These are phyloP conservation scores for Chlorociboria aeruginascens DNA, from an alignment of 495 filamentous ascomycete species.

Conservation along the genomic window DNA sequence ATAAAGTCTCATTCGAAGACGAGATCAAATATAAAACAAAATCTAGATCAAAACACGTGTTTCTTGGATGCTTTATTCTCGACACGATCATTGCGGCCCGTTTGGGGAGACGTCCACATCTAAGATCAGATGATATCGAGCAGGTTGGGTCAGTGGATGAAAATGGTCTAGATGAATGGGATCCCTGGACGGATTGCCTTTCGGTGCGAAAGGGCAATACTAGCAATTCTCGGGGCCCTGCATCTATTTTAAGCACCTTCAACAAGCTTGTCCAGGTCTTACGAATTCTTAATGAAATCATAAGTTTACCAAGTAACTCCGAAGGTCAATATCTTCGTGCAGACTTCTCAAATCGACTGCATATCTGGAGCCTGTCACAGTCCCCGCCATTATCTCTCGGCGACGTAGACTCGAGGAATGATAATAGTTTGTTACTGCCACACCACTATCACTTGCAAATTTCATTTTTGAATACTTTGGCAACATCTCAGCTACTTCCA, in stretches of 20 bases:
- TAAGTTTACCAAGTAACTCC: not conserved
- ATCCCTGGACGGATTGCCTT: slow-evolving; percentile 49
- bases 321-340: slow-evolving; percentile 12
- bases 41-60: slow-evolving; percentile 33
- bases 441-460: slow-evolving; percentile 37
- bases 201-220: slow-evolving; percentile 25
- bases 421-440: slow-evolving; percentile 32
- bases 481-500: slow-evolving; percentile 32
- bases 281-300: slow-evolving; percentile 24
- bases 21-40: slow-evolving; percentile 13
- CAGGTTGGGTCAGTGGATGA: slow-evolving; percentile 38
- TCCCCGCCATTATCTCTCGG: slow-evolving; percentile 30
- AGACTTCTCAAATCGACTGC: slow-evolving; percentile 7
- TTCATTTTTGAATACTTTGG: slow-evolving; percentile 33
- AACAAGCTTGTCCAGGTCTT: slow-evolving; percentile 42
- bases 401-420: slow-evolving; percentile 31
- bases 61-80: slow-evolving; percentile 51
- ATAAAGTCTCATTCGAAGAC: slow-evolving; percentile 22
- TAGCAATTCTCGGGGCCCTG: slow-evolving; percentile 34
- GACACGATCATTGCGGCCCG: slow-evolving; percentile 52
- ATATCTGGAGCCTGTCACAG: slow-evolving; percentile 21
- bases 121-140: slow-evolving; percentile 36
- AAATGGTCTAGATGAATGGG: slow-evolving; percentile 63
- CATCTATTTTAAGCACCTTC: slow-evolving; percentile 49
- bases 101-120: slow-evolving; percentile 37